Conservation (phyloP, 2,329 filamentous ascomycete species). For the Tothia fuscella region DNA sequence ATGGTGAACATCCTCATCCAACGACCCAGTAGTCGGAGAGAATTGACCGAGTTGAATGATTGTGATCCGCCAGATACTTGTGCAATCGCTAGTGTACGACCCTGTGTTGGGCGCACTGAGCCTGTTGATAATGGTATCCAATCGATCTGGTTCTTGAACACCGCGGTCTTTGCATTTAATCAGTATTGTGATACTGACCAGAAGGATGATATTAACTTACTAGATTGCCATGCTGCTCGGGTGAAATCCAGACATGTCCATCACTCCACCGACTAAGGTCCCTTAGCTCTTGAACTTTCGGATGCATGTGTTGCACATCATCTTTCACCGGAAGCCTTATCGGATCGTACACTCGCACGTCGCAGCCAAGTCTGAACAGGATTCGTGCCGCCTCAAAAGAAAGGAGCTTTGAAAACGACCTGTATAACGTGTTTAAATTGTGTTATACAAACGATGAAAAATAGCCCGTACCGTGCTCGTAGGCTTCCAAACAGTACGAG, state of each 20-base stretch:
- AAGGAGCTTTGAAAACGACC: constrained; percentile 49
- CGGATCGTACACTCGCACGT: constrained; percentile 52
- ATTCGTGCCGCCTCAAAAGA: constrained; percentile 50
- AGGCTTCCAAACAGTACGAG: constrained; percentile 52
- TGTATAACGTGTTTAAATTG: constrained; percentile 15
- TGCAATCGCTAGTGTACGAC: constrained; percentile 48
- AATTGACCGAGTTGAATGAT: constrained; percentile 56
- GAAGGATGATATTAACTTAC: constrained; percentile 23
- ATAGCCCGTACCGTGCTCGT: constrained; percentile 28
- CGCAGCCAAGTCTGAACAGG: constrained; percentile 52
- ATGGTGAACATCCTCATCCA: constrained; percentile 62
- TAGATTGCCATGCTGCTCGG: constrained; percentile 55
- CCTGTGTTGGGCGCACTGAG: constrained; percentile 53
- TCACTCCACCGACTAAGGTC: constrained; percentile 52
- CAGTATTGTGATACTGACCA: neutral
- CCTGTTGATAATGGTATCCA: constrained; percentile 54
- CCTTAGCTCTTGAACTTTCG: constrained; percentile 51
- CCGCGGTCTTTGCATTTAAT: constrained; percentile 36
- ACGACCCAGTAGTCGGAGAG: constrained; percentile 50
- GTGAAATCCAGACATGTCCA: constrained; percentile 53
- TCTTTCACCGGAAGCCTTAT: constrained; percentile 50
- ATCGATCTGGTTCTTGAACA: constrained; percentile 61
- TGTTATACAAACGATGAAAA: neutral
- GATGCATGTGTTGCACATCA: constrained; percentile 43
- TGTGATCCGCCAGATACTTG: constrained; percentile 55